Base-by-base conservation (phyloP, 2,329 filamentous ascomycete species). In the Mollisiaceae sp. region DNA sequence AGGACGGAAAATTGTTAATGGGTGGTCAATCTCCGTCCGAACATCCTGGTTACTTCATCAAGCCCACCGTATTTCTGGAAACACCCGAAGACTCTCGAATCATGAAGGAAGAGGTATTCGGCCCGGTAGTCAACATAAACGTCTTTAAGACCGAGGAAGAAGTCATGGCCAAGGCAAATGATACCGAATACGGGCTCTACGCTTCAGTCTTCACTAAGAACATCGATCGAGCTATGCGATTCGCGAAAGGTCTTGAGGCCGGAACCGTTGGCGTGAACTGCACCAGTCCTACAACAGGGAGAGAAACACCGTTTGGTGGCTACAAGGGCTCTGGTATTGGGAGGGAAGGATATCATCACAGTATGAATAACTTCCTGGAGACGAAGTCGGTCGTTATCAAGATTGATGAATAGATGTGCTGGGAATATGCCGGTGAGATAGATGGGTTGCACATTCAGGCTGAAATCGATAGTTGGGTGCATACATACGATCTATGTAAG, bases 111-210 rank as follows among this genome's bases (percentile, higher is more conserved):
- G 88, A 90, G 73, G 85, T 84, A 0, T 90, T 90, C 68, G 88
- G 87, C 0, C 87, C 88, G 0, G 83, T 82, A 0, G 85, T 88
- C 0, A 83, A 82, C 4, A 74, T 90, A 54, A 82, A 86, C 15
- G 79, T 82, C 2, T 82, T 89, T 43, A 79, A 84, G 0, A 75
- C 74, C 5, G 83, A 85, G 6, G 85, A 88, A 15, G 84, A 89
- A 61, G 87, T 86, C 0, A 74, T 90, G 15, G 78, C 80, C 41
- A 77, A 89, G 43, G 86, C 87, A 1, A 90, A 90, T 69, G 85
- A 89, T 67, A 88, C 86, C 0, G 85, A 88, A 38, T 90, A 88
- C 71, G 88, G 88, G 4, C 81, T 90, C 2, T 81, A 82, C 2
- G 82, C 82, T 1, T 81, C 86, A 0, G 81, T 90, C 4, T 90